Evolutionary conservation across 345 rosid genomes (phyloP).

Genomic region (Arabidopsis thaliana): DNA sequence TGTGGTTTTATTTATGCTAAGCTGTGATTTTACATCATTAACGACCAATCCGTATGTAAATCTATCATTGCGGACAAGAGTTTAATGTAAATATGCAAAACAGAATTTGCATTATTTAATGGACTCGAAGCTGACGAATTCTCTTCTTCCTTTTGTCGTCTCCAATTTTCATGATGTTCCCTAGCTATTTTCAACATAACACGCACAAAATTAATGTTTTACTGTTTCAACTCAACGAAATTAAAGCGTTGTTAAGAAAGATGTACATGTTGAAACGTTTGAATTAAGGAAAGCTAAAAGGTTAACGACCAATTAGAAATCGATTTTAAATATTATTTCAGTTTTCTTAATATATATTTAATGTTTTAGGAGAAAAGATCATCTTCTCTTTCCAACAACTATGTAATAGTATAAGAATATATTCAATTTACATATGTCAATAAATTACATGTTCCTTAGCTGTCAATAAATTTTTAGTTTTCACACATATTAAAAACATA

Average conservation of each 20-base stretch:
- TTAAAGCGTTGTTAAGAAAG: not conserved
- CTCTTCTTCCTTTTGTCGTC: not conserved
- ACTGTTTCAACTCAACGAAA: constrained; percentile 12
- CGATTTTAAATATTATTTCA: not conserved
- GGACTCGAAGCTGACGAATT: not conserved
- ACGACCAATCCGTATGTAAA: too few species aligned
- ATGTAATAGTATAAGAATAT: not conserved
- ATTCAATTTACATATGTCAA: not conserved
- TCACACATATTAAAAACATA: too few species aligned
- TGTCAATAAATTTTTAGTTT: too few species aligned
- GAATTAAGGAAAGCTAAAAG: constrained; percentile 21
- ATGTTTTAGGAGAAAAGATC: not conserved
- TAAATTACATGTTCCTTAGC: not conserved
- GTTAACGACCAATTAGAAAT: constrained; percentile 1
- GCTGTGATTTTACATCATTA: too few species aligned
- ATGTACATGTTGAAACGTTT: not conserved
- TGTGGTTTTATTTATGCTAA: not conserved
- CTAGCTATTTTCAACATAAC: not conserved
- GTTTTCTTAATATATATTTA: too few species aligned
- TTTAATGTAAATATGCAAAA: not conserved
- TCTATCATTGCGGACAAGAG: not conserved
- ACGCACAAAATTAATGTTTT: not conserved
- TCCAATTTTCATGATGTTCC: not conserved
- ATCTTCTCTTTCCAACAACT: constrained; percentile 4
- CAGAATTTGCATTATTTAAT: not conserved